Evolutionary conservation across 805 yeast genomes (phyloP).

Genomic region (Metschnikowia aberdeeniae): DNA sequence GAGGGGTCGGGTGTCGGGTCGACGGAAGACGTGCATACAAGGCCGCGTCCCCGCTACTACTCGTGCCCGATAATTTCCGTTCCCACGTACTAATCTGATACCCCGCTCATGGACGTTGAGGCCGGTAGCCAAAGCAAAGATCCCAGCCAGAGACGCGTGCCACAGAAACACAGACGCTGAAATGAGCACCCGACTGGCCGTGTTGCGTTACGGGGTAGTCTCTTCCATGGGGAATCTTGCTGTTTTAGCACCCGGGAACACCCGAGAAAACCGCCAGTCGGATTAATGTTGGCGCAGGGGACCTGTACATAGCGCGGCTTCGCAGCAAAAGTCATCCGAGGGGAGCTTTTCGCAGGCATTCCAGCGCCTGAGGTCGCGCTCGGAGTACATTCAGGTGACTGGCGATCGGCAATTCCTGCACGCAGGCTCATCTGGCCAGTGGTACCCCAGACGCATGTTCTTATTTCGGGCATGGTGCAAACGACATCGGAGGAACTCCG

Average conservation of each 20-base stretch:
- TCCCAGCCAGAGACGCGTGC: background rate
- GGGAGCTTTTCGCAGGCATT: background rate
- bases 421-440: conserved; percentile 2
- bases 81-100: background rate
- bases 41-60: conserved; percentile 5
- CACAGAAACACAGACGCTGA: background rate
- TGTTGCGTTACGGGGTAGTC: background rate
- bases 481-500: conserved; percentile 16
- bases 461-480: conserved; percentile 14
- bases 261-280: conserved; percentile 5
- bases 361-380: conserved; percentile 4
- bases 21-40: conserved; percentile 8
- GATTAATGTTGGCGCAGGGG: conserved; percentile 1
- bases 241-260: conserved; percentile 1
- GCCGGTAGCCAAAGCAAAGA: background rate
- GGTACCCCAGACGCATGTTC: conserved; percentile 21
- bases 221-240: background rate
- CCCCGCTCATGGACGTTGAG: background rate
- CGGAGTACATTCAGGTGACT: conserved; percentile 5
- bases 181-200: no score
- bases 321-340: conserved; percentile 12
- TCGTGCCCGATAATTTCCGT: conserved; percentile 8
- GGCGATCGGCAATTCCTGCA: conserved; percentile 5
- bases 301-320: background rate
- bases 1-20: conserved; percentile 7